Base-by-base conservation (phyloP, 2,329 filamentous ascomycete species). In the Claviceps quebecensis region DNA sequence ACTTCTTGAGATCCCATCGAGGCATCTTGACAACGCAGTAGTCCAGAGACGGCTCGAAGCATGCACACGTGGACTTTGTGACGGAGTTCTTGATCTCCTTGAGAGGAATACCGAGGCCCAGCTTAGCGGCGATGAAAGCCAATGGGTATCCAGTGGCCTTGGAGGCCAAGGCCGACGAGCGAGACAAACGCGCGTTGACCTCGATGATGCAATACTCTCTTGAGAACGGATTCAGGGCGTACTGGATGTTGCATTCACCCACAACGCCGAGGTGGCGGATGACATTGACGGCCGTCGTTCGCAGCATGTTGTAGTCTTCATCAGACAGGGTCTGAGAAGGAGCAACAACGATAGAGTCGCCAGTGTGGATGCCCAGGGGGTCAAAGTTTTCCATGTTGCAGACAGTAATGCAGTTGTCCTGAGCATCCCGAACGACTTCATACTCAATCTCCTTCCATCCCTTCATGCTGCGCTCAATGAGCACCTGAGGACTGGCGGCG, bases 321-420 rank as follows among this genome's bases (percentile, higher is more conserved):
- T 98, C 91, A 2, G 89, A 95, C 19, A 98, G 75, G 0, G 93
- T 98, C 69, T 97, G 93, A 3, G 91, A 97, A 41, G 93, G 93
- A 8, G 93, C 93, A 46, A 98, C 93, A 49, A 98, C 93, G 58
- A 98, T 96, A 13, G 91, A 97, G 66, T 98, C 93, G 67, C 93
- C 93, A 2, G 93, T 98, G 65, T 97, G 93, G 56, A 97, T 97
- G 61, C 93, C 93, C 1, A 98, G 82, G 51, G 93, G 93, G 67
- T 98, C 93, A 63, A 98, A 98, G 72, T 98, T 98, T 73, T 98
- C 93, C 93, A 98, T 97, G 74, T 98, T 98, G 69, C 93, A 98
- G 55, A 98, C 93, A 6, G 93, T 98, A 66, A 98, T 97, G 67
- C 93, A 98, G 77, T 97, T 97, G 72, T 98, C 90, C 60, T 88